These are phyloP conservation scores for Rhynchospora breviuscula DNA, from an alignment of 176 grass and related monocot genomes.

Conservation along the genomic window DNA sequence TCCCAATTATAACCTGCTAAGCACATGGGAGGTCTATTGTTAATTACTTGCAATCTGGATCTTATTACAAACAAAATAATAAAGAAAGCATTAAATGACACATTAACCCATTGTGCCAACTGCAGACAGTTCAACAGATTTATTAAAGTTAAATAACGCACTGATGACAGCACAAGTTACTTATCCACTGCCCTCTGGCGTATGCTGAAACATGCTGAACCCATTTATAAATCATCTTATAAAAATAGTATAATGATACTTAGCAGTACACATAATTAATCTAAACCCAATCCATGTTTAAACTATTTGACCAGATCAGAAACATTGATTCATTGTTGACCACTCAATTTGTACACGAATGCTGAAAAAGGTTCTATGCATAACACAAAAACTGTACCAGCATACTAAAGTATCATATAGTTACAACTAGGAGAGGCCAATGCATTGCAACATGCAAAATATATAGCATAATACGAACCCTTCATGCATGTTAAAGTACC, in stretches of 20 bases:
- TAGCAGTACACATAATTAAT: background rate
- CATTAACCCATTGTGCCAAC: background rate
- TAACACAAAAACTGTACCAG: background rate
- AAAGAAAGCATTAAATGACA: background rate
- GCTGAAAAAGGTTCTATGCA: background rate
- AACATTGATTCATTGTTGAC: slow-evolving; percentile 8
- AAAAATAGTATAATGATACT: background rate
- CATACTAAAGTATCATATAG: background rate
- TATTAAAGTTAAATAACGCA: background rate
- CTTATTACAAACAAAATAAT: background rate
- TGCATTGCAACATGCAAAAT: background rate
- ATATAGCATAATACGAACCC: background rate
- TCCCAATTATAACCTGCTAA: slow-evolving; percentile 68
- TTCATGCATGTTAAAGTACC: background rate
- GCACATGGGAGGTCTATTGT: background rate
- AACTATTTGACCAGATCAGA: slow-evolving; percentile 6
- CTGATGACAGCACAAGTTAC: background rate
- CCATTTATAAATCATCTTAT: background rate
- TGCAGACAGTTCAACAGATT: background rate
- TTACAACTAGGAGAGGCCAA: background rate
- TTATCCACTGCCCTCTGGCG: background rate
- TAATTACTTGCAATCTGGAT: background rate
- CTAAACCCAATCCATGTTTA: background rate
- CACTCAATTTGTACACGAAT: background rate
- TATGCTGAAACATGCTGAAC: slow-evolving; percentile 1